These are phyloP conservation scores for Tillandsia leiboldiana DNA, from an alignment of 176 grass and related monocot genomes.

Conservation along the genomic window DNA sequence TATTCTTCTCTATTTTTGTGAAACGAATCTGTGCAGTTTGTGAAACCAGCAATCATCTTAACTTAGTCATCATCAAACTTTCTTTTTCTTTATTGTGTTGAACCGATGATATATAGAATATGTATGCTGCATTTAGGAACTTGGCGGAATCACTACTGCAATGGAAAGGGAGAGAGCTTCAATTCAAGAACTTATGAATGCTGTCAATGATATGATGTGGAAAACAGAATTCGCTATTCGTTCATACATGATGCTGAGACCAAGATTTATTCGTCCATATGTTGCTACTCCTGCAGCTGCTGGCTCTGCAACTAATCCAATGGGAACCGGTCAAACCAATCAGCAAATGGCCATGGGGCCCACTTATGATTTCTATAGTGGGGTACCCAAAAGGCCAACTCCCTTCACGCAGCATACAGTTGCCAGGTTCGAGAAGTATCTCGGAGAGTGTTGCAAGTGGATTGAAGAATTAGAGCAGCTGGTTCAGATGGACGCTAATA, in stretches of 20 bases:
- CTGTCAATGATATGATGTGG: slow-evolving; percentile 41
- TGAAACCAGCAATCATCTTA: too few relatives aligned
- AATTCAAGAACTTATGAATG: slow-evolving; percentile 38
- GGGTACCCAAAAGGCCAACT: slow-evolving; percentile 52
- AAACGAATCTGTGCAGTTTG: too few relatives aligned
- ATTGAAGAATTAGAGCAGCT: slow-evolving; percentile 67
- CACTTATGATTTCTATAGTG: slow-evolving; percentile 38
- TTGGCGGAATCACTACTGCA: slow-evolving; percentile 31
- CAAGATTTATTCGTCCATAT: slow-evolving; percentile 32
- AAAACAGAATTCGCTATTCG: slow-evolving; percentile 42
- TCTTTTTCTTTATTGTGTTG: too few relatives aligned
- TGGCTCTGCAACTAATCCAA: slow-evolving; percentile 12
- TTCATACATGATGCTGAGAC: slow-evolving; percentile 51
- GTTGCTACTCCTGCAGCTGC: slow-evolving; percentile 25
- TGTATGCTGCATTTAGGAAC: slow-evolving; percentile 37
- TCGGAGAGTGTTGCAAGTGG: slow-evolving; percentile 52
- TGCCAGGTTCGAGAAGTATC: slow-evolving; percentile 54
- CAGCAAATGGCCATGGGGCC: slow-evolving; percentile 31
- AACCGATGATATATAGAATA: not conserved
- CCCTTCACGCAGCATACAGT: slow-evolving; percentile 45
- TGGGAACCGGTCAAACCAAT: slow-evolving; percentile 14
- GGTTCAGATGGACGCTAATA: slow-evolving; percentile 44
- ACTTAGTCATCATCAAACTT: too few relatives aligned
- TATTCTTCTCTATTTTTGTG: too few relatives aligned
- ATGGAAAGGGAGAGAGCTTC: slow-evolving; percentile 60